Percentiles rank a stretch among this genome's conserved stretches.
These are phyloP conservation scores for Trichoderma orchidacearum DNA, from an alignment of 495 filamentous ascomycete genomes.

Conservation along the genomic window DNA sequence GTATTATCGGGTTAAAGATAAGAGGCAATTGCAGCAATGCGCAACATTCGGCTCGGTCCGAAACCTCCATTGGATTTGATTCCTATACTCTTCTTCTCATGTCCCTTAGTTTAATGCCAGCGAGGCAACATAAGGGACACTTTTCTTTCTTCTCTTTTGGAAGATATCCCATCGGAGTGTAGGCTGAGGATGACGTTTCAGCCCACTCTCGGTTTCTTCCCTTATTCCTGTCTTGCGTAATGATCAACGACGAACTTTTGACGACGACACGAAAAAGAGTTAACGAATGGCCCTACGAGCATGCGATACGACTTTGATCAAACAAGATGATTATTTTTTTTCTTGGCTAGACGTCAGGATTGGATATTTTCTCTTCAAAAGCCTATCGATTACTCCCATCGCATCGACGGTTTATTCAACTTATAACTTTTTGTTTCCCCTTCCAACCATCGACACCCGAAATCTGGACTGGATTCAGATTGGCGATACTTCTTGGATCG, in stretches of 20 bases:
- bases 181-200: not conserved
- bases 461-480: not conserved
- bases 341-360: not conserved
- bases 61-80: not conserved
- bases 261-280: constrained; percentile 1
- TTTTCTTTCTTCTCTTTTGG: not conserved
- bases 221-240: not conserved
- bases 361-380: not conserved
- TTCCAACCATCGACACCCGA: not conserved
- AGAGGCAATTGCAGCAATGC: constrained; percentile 4
- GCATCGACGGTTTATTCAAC: not conserved
- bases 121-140: not conserved
- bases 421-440: not conserved
- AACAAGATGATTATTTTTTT: not conserved
- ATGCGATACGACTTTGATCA: not conserved
- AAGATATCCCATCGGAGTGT: not conserved
- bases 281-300: not conserved
- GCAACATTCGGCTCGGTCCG: constrained; percentile 2
- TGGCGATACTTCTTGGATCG: not conserved
- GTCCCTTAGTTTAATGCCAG: not conserved
- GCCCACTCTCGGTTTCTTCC: not conserved
- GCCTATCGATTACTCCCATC: not conserved
- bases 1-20: constrained; percentile 3
- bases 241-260: not conserved
- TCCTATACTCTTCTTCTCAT: not conserved